Base-by-base conservation (phyloP, 2,329 filamentous ascomycete species). In the Didymosphaeria variabile region DNA sequence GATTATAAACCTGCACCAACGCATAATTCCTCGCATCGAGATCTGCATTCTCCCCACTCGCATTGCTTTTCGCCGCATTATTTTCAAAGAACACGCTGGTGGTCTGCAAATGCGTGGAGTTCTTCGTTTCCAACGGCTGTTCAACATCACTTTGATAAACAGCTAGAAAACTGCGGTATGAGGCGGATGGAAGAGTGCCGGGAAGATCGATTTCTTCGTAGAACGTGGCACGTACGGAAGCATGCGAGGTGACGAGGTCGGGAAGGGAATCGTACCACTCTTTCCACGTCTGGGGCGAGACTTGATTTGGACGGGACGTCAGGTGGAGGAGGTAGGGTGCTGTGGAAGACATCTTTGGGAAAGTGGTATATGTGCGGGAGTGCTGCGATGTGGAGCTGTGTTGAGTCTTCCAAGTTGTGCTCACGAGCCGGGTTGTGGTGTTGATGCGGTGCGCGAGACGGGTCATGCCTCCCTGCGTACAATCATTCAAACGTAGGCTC, bases 151-250 rank as follows among this genome's bases (percentile, higher is more conserved):
- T 53, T 13, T 53, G 50, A 32, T 53, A 53, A 9, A 53, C 19
- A 7, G 50, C 50, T 10, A 53, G 32, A 17, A 36, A 53, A 19
- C 13, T 36, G 17, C 19, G 32, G 12, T 21, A 0, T 5, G 21
- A 19, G 8, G 15, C 50, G 2, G 15, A 9, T 15, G 31, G 8
- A 10, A 5, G 12, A 32, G 2, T 26, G 26, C 52, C 36, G 3
- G n/a, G 21, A n/a, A 55, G 52, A 15, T 55, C 52, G 47, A 51
- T 51, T 19, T 55, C 52, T 5, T 44, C 34, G 52, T 55, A 42
- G 32, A 42, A 8, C 13, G 29, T 12, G 15, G 36, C 52, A 15
- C 21, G 21, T 15, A 26, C 40, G 17, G 52, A 13, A 17, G 26
- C 9, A 8, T 7, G 19, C 3, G 53, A 32, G 26, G 36, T 34